Conservation (phyloP, 345 rosid species). For the Eutrema heterophyllum region DNA sequence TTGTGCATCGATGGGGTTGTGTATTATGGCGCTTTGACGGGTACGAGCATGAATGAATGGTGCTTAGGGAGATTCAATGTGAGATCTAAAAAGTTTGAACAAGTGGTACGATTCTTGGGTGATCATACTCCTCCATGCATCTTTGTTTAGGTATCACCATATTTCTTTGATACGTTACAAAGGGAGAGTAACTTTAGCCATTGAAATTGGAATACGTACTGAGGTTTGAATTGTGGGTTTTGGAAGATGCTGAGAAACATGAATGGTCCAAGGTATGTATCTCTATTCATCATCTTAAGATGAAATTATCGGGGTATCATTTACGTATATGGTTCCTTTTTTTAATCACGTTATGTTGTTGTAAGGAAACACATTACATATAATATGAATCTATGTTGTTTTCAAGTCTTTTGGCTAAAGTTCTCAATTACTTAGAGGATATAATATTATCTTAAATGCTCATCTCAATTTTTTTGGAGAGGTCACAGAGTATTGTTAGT, state of each 20-base stretch:
- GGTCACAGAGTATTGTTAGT: too few relatives aligned
- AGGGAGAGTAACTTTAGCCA: neutral
- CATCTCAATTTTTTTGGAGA: too few relatives aligned
- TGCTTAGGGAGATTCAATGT: neutral
- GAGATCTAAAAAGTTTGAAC: neutral
- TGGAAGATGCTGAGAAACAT: constrained; percentile 1
- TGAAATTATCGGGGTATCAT: neutral
- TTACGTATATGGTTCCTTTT: neutral
- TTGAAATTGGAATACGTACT: neutral
- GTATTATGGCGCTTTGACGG: neutral
- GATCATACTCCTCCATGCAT: neutral
- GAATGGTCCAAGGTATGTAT: neutral
- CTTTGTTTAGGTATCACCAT: fast-evolving
- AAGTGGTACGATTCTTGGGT: neutral
- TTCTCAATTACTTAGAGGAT: neutral
- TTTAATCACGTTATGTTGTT: neutral
- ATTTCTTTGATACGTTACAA: neutral
- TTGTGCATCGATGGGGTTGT: neutral
- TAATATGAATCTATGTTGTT: neutral
- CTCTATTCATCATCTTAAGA: neutral
- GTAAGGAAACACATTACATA: neutral
- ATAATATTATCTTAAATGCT: too few relatives aligned
- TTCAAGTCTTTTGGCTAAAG: neutral
- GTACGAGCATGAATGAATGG: neutral
- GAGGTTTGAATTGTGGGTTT: neutral